Evolutionary conservation across 345 rosid genomes (phyloP).

Genomic region (Pistacia integerrima): DNA sequence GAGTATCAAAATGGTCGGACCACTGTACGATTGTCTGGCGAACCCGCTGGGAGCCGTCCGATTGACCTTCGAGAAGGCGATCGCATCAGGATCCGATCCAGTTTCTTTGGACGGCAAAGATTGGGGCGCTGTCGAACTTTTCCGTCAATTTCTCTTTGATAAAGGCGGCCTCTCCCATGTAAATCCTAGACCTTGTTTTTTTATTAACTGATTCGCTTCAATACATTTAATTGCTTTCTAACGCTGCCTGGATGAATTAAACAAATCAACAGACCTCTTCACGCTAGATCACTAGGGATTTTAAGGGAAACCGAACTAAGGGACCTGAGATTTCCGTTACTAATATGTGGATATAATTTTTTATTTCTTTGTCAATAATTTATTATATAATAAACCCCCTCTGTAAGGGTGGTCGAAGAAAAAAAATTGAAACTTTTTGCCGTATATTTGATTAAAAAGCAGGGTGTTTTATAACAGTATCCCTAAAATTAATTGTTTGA

Average conservation of each 20-base stretch:
- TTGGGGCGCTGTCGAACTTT: constrained; percentile 86
- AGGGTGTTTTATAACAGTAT: no score
- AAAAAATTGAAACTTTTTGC: no score
- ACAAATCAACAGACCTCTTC: no score
- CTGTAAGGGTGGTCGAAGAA: no score
- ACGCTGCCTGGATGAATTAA: no score
- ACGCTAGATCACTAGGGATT: no score
- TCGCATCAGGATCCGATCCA: constrained; percentile 63
- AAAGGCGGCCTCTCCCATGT: constrained; percentile 66
- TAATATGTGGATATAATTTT: no score
- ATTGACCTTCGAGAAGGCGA: constrained; percentile 68
- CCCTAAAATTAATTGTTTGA: not conserved
- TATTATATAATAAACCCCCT: no score
- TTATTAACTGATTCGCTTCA: not conserved
- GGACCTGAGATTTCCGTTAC: no score
- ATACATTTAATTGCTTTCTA: not conserved
- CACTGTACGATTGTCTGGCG: constrained; percentile 69
- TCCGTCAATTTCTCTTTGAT: constrained; percentile 72
- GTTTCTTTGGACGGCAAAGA: constrained; percentile 74
- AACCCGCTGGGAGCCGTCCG: constrained; percentile 95
- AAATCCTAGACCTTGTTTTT: not conserved
- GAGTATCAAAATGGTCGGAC: constrained; percentile 65
- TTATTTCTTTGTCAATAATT: no score
- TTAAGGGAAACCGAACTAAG: no score
- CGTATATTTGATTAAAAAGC: no score